Evolutionary conservation across 306 rosid species (phyloP), one percentile per base, ranked within the genome.

Genomic region (Cucurbita ficifolia): DNA sequence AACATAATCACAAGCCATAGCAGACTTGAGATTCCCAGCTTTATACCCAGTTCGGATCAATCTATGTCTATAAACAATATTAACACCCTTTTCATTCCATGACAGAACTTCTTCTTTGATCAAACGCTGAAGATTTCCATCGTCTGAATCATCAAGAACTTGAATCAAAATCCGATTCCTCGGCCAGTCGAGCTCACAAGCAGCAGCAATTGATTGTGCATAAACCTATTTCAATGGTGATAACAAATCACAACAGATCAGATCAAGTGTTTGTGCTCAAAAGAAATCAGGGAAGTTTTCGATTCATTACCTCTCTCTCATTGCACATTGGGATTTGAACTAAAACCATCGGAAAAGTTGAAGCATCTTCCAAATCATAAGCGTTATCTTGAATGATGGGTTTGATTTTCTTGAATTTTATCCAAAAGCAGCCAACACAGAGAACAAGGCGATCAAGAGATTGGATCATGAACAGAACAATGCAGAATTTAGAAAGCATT

Each of bases 241-340:
- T 53, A 6, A 68, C 40, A 45, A 59, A 68, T 48, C 17, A 24
- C 11, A 51, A 55, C 8, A 24, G 8, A 24, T 17, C 9, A 45
- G 39, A 77, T 5, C 76, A 69, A 74, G n/a, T 61, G 11, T n/a
- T 22, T 19, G n/a, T 43, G 33, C 36, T 8, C 69, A 51, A 72
- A 8, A 58, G 24, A 63, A 4, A 80, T 40, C 42, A 74, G 65
- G 77, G 52, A 6, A 59, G 54, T 51, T 63, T 56, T 13, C 74
- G 4, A 50, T 63, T 1, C 61, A 8, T 84, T 88, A 95, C 99
- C 99, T 95, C 99, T 95, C 91, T 86, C 75, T 95, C 99, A 84
- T 94, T 94, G 84, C 99, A 94, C 99, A 94, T 94, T 73, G 97
- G 99, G 84, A 94, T 94, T 86, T 94, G 99, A 83, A 95, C 91